Conservation (phyloP, 768 basidiomycete species). For the Terana coerulea region DNA sequence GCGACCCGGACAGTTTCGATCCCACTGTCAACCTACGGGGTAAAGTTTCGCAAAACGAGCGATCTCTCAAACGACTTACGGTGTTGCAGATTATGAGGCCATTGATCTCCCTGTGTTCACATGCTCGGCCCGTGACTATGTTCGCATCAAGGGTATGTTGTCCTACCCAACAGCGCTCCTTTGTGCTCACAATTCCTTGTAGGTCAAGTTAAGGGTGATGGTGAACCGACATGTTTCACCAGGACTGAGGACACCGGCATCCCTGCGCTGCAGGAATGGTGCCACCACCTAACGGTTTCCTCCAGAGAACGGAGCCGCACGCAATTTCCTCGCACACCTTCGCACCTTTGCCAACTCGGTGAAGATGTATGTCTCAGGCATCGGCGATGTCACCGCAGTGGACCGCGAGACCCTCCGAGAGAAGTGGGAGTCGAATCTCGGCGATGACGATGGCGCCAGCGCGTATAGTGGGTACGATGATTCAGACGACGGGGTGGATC, state of each 20-base stretch:
- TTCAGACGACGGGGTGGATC: conserved; percentile 15
- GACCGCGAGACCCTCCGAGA: conserved; percentile 49
- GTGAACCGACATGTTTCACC: conserved; percentile 52
- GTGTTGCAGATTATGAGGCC: conserved; percentile 47
- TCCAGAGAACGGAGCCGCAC: conserved; percentile 45
- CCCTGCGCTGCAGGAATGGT: conserved; percentile 56
- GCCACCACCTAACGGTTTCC: conserved; percentile 48
- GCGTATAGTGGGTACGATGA: conserved; percentile 1
- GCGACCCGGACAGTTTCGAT: conserved; percentile 55
- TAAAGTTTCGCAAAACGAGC: conserved; percentile 27
- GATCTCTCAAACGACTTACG: too few species aligned
- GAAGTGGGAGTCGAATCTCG: conserved; percentile 46
- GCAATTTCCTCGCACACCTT: conserved; percentile 44
- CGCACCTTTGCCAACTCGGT: conserved; percentile 46
- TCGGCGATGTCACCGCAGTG: conserved; percentile 45
- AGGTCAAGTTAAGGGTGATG: conserved; percentile 62
- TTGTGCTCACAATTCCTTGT: not conserved
- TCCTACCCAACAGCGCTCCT: not conserved
- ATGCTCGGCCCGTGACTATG: conserved; percentile 57
- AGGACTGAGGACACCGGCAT: conserved; percentile 51
- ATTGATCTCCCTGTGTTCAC: conserved; percentile 65
- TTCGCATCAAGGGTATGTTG: conserved; percentile 45
- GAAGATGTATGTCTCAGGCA: conserved; percentile 44
- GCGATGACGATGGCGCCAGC: conserved; percentile 22
- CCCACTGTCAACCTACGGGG: conserved; percentile 47